These are phyloP conservation scores for Scedosporium boydii DNA, from an alignment of 2,329 filamentous ascomycete species.

Conservation along the genomic window DNA sequence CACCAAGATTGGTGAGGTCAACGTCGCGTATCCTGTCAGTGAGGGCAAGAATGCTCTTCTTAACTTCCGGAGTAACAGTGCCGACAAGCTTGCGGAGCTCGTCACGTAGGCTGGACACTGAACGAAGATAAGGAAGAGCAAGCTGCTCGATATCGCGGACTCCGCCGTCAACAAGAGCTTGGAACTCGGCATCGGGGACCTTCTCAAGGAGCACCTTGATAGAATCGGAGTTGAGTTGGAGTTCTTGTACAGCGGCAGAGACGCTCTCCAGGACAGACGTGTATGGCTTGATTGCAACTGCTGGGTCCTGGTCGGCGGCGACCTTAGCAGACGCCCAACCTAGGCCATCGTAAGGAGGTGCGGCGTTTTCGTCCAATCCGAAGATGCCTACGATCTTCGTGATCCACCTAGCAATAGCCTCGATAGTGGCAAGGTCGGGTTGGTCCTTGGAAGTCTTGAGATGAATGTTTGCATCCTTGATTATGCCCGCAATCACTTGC, in stretches of 20 bases:
- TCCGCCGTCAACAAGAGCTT: conserved; percentile 32
- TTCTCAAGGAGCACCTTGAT: conserved; percentile 32
- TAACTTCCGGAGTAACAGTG: conserved; percentile 35
- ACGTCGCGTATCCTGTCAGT: conserved; percentile 75
- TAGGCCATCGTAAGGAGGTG: conserved; percentile 43
- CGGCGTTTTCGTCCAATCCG: conserved; percentile 61
- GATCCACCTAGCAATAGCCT: conserved; percentile 63
- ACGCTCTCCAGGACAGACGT: conserved; percentile 33
- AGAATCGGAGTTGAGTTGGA: conserved; percentile 39
- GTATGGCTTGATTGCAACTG: conserved; percentile 37
- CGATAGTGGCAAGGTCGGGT: conserved; percentile 36
- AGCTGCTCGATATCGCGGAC: conserved; percentile 42
- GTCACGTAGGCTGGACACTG: conserved; percentile 48
- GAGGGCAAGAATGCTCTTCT: conserved; percentile 64
- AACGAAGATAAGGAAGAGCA: conserved; percentile 45
- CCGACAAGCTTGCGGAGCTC: conserved; percentile 49
- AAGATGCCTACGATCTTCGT: conserved; percentile 79
- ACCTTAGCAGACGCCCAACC: conserved; percentile 40
- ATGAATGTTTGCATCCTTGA: conserved; percentile 65
- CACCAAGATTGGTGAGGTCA: conserved; percentile 70
- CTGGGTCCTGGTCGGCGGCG: conserved; percentile 28
- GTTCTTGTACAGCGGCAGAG: conserved; percentile 31
- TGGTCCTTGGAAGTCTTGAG: conserved; percentile 36
- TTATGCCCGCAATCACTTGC: conserved; percentile 65
- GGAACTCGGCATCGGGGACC: conserved; percentile 36